Evolutionary conservation across 2,329 filamentous ascomycete genomes (phyloP).

Genomic region (Akanthomyces muscarius): DNA sequence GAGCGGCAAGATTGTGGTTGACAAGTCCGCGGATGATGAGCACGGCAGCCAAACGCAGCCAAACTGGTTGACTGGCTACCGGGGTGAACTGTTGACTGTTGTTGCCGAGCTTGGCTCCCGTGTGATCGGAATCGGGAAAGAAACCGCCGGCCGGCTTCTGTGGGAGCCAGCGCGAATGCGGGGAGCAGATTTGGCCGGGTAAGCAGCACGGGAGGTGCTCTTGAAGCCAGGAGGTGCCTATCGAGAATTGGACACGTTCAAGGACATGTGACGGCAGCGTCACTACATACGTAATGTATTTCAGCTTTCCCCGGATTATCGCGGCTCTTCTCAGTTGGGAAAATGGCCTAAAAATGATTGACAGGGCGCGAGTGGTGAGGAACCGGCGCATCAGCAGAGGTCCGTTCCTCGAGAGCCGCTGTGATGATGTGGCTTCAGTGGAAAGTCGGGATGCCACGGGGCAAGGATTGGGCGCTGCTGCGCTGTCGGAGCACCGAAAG

Average conservation of each 20-base stretch:
- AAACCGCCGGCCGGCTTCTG: conserved; percentile 2
- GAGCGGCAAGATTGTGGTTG: neutral
- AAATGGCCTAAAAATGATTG: neutral
- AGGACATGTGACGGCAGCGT: neutral
- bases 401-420: neutral
- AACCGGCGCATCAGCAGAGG: neutral
- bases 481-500: neutral
- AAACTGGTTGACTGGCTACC: neutral
- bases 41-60: too few species aligned
- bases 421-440: conserved; percentile 1
- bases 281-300: neutral
- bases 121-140: conserved; percentile 15
- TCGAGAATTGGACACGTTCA: neutral
- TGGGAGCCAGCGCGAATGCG: neutral
- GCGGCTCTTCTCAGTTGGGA: neutral
- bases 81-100: neutral
- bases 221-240: too few species aligned
- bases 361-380: neutral
- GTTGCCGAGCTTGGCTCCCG: conserved; percentile 7
- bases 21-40: neutral
- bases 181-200: neutral
- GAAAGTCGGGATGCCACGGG: neutral
- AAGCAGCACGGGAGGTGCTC: neutral
- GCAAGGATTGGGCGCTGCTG: neutral
- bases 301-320: neutral